Evolutionary conservation across 192 early-diverging fungal species (phyloP), one percentile per base, ranked within the genome.

Genomic region (Linnemannia exigua): DNA sequence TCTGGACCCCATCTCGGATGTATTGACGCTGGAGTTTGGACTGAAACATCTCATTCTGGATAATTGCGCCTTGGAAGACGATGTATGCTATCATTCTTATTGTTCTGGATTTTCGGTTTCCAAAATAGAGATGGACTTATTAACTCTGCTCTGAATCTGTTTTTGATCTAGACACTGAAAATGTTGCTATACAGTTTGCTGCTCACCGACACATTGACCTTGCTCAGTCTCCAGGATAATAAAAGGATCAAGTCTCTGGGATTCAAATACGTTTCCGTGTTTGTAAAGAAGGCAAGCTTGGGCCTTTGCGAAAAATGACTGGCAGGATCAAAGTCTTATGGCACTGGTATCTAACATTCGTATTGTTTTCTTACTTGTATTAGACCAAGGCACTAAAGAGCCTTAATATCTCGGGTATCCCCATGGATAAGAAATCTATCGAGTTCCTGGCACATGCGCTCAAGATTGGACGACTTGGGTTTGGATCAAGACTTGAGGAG

Each of bases 1-100:
- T 48, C 90, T 94, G 54, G 91, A 92, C 37, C 93, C 95, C 72
- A 89, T 97, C 72, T 93, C 94, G 28, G 95, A 96, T 68, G 90
- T 97, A 68, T 88, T 97, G 31, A 93, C 92, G 33, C 89, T 96
- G 33, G 93, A 95, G 71, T 94, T 95, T 91, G 95, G 95, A 33
- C 86, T 97, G 46, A 81, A 82, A 67, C 90, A 92, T 67, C 90
- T 97, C 28, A 91, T 90, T 51, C 79, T 97, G 52, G 90, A 92
- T 67, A 89, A 93, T 80, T 97, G 96, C 74, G 88, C 88, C 6
- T 72, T 97, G 22, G 95, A 95, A 50, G 95, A 96, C 79, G 91
- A 95, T 80, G 92, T 94, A 79, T 74, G 77, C 74, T 25, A 14
- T 28, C 9, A 66, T 31, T 22, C 46, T n/a, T 50, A 19, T 47